phyloP scores from a whole-genome alignment of 306 rosid genomes.

The Gastrolobium villosum region DNA sequence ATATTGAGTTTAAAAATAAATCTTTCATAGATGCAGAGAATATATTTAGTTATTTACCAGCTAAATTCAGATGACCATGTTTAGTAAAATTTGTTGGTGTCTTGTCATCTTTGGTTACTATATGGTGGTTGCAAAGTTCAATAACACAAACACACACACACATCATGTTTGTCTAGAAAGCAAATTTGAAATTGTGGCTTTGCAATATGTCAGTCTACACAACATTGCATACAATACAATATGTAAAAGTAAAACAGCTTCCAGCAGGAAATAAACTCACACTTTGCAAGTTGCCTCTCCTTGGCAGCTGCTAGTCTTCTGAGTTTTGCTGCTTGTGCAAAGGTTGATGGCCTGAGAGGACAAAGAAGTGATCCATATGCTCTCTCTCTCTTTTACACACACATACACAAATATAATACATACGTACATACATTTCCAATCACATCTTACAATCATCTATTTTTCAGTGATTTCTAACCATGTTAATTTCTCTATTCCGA shows the following conservation, averaged over 20 bases:
- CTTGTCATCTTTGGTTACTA: constrained; percentile 3
- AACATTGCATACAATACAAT: background rate
- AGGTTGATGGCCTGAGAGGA: constrained; percentile 77
- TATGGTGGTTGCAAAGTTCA: background rate
- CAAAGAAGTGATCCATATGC: background rate
- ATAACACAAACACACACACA: background rate
- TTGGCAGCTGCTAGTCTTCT: constrained; percentile 74
- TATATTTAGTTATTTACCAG: background rate
- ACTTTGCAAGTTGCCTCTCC: constrained; percentile 81
- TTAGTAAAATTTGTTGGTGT: background rate
- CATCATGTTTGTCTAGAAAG: constrained; percentile 17
- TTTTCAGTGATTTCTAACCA: constrained; percentile 7
- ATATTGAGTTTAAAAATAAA: background rate
- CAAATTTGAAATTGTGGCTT: background rate
- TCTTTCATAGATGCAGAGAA: background rate
- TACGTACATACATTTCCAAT: background rate
- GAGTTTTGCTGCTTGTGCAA: constrained; percentile 88
- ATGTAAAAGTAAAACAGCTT: background rate
- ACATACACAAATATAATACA: background rate
- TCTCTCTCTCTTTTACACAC: background rate
- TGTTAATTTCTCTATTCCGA: constrained; percentile 3
- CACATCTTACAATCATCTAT: constrained; percentile 4
- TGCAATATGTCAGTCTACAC: background rate
- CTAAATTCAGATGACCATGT: constrained; percentile 4
- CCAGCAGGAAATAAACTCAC: constrained; percentile 60